These are phyloP conservation scores for Hymenoscyphus linearis DNA, from an alignment of 2,329 filamentous ascomycete genomes.

Conservation along the genomic window DNA sequence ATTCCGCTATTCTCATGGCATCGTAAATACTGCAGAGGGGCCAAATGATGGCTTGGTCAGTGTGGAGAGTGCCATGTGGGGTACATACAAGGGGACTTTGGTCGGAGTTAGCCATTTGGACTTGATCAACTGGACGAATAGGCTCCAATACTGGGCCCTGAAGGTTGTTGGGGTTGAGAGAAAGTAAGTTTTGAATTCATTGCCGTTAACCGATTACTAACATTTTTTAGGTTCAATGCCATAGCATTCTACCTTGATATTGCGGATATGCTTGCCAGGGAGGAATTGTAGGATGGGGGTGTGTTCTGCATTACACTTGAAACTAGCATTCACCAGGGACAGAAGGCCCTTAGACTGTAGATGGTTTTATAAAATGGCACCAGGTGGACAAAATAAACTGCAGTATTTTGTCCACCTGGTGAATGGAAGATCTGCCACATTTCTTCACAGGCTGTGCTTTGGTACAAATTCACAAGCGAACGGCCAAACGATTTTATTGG, in stretches of 20 bases:
- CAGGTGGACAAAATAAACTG: too few relatives aligned
- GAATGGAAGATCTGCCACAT: too few relatives aligned
- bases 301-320: too few relatives aligned
- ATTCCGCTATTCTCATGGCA: slow-evolving; percentile 47
- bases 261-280: slow-evolving; percentile 65
- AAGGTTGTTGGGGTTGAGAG: slow-evolving; percentile 46
- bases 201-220: slow-evolving; percentile 10
- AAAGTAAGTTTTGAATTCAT: slow-evolving; percentile 38
- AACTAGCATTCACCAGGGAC: too few relatives aligned
- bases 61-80: slow-evolving; percentile 57
- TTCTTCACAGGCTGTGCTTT: too few relatives aligned
- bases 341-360: too few relatives aligned
- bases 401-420: too few relatives aligned
- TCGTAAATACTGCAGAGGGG: slow-evolving; percentile 49
- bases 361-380: too few relatives aligned
- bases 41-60: slow-evolving; percentile 65
- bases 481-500: not conserved
- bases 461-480: too few relatives aligned
- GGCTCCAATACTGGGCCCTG: slow-evolving; percentile 51
- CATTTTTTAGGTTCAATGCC: slow-evolving; percentile 51
- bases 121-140: slow-evolving; percentile 64
- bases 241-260: slow-evolving; percentile 63
- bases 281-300: slow-evolving; percentile 40
- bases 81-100: slow-evolving; percentile 58
- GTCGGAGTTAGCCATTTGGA: slow-evolving; percentile 58